Evolutionary conservation across 345 rosid species (phyloP).

Genomic region (Eucalyptus victrix): DNA sequence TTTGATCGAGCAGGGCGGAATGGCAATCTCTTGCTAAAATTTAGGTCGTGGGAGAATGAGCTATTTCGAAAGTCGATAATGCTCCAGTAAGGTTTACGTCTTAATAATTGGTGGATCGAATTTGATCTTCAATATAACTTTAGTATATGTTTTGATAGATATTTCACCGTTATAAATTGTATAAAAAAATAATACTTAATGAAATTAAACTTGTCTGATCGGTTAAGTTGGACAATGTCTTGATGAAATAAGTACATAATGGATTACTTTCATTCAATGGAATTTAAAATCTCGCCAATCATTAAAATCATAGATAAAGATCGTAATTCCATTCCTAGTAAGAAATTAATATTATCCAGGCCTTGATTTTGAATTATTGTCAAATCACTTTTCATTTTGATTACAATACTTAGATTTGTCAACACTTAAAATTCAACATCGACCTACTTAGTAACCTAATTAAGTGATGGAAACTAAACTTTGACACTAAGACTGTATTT

Average conservation of each 20-base stretch:
- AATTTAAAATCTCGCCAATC: not conserved
- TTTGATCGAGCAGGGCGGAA: not conserved
- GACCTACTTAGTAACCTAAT: not conserved
- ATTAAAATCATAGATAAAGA: not conserved
- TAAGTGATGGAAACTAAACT: not conserved
- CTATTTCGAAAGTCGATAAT: not conserved
- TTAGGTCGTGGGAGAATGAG: not conserved
- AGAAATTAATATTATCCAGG: not conserved
- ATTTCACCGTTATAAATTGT: accelerated
- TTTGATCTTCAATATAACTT: not conserved
- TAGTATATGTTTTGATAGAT: accelerated
- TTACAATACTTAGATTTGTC: too few species aligned
- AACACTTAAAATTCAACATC: not conserved
- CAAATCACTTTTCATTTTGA: not conserved
- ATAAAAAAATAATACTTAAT: not conserved
- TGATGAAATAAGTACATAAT: not conserved
- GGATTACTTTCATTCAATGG: not conserved
- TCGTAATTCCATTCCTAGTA: not conserved
- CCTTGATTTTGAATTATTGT: not conserved
- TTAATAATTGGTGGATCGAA: not conserved
- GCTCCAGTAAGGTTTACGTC: not conserved
- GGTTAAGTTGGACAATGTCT: not conserved
- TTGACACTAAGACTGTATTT: not conserved
- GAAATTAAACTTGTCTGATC: not conserved
- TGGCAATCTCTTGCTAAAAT: not conserved